Conservation (phyloP, 345 rosid genomes). For the Eucalyptus erythrocorys region DNA sequence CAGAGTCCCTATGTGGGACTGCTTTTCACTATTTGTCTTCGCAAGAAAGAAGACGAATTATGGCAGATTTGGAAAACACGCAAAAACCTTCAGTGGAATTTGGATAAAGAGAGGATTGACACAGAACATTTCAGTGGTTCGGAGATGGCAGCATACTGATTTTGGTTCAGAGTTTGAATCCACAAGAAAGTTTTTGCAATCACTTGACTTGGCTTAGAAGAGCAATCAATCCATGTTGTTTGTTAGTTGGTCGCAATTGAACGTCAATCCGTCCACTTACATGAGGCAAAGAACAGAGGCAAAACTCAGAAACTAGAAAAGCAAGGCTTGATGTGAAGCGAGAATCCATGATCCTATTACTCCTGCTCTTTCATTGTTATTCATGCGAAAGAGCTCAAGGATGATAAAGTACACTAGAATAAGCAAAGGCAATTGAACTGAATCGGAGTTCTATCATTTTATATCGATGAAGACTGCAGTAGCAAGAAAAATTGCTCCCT, state of each 20-base stretch:
- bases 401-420: neutral
- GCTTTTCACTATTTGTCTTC: neutral
- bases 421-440: neutral
- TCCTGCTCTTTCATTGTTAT: neutral
- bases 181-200: neutral
- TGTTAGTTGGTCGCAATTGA: neutral
- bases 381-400: neutral
- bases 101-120: neutral
- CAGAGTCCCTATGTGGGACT: neutral
- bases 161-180: neutral
- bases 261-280: neutral
- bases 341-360: neutral
- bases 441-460: neutral
- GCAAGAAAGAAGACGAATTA: neutral
- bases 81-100: neutral
- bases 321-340: neutral
- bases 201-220: neutral
- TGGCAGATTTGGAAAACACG: neutral
- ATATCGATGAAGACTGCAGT: neutral
- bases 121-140: neutral
- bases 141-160: neutral
- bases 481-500: neutral
- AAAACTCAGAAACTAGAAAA: neutral
- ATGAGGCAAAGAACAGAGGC: neutral
- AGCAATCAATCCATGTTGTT: neutral